Evolutionary conservation across 371 early-diverging fungal species (phyloP).

Genomic region (Apophysomyces sp.): DNA sequence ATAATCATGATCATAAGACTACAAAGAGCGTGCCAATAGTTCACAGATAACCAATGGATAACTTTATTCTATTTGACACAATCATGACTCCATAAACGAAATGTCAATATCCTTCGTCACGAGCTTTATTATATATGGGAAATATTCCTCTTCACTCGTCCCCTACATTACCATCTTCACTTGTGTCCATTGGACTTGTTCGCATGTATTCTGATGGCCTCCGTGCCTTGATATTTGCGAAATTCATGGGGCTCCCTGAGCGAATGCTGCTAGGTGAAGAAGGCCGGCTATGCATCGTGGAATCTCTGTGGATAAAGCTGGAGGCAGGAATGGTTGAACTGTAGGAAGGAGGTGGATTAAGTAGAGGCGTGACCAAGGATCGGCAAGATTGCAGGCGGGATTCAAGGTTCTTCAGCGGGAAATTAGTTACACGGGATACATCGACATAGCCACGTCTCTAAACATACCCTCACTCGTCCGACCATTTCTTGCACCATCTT

Average conservation of each 20-base stretch:
- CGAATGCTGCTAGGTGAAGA: constrained; percentile 34
- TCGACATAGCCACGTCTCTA: too few relatives aligned
- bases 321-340: constrained; percentile 38
- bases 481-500: constrained; percentile 74
- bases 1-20: too few relatives aligned
- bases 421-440: neutral
- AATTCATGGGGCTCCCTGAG: constrained; percentile 38
- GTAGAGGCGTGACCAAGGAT: constrained; percentile 61
- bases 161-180: constrained; percentile 13
- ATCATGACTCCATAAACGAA: too few relatives aligned
- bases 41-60: too few relatives aligned
- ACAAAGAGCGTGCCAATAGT: too few relatives aligned
- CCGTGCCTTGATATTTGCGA: constrained; percentile 46
- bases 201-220: constrained; percentile 49
- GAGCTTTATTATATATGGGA: too few relatives aligned
- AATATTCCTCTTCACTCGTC: neutral
- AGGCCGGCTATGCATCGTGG: constrained; percentile 21
- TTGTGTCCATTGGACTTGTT: constrained; percentile 23
- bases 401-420: constrained; percentile 49
- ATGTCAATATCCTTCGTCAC: too few relatives aligned
- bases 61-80: too few relatives aligned
- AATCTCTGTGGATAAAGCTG: constrained; percentile 23
- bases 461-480: constrained; percentile 66
- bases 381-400: constrained; percentile 67
- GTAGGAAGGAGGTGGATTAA: constrained; percentile 62